Evolutionary conservation across 352 stramenopile genomes (phyloP).

Genomic region (Pythium grandisporangium): DNA sequence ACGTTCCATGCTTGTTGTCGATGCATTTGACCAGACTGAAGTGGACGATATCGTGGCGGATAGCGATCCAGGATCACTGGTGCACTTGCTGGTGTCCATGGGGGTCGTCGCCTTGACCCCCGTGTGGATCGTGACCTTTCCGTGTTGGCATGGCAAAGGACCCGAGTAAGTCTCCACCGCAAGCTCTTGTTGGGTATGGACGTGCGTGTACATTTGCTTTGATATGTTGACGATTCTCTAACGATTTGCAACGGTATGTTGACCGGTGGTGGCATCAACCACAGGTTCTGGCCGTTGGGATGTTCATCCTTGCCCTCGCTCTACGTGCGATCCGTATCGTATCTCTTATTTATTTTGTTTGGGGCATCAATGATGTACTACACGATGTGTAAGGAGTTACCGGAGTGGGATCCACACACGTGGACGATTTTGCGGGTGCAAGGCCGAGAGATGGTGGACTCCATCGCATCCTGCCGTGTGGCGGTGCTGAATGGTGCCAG

Average conservation of each 20-base stretch:
- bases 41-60: no score
- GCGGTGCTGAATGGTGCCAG: constrained; percentile 38
- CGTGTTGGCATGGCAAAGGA: constrained; percentile 41
- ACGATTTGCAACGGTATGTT: no score
- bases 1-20: no score
- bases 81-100: constrained; percentile 47
- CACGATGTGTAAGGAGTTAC: constrained; percentile 46
- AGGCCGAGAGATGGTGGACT: constrained; percentile 23
- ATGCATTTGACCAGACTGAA: no score
- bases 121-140: constrained; percentile 45
- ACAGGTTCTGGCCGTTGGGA: constrained; percentile 65
- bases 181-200: not conserved
- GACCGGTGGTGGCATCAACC: no score
- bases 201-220: not conserved
- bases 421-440: constrained; percentile 30
- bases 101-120: constrained; percentile 33
- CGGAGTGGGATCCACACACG: constrained; percentile 25
- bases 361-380: constrained; percentile 49
- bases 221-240: no score
- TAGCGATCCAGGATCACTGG: constrained; percentile 39
- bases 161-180: constrained; percentile 22
- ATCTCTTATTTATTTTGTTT: constrained; percentile 35
- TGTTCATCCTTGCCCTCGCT: constrained; percentile 47
- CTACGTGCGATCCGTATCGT: constrained; percentile 25
- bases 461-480: constrained; percentile 23